A percentile compares a stretch with the other conserved stretches of the same genome.
Conservation (phyloP, 805 yeast species). For the Candida yuanshanica region DNA sequence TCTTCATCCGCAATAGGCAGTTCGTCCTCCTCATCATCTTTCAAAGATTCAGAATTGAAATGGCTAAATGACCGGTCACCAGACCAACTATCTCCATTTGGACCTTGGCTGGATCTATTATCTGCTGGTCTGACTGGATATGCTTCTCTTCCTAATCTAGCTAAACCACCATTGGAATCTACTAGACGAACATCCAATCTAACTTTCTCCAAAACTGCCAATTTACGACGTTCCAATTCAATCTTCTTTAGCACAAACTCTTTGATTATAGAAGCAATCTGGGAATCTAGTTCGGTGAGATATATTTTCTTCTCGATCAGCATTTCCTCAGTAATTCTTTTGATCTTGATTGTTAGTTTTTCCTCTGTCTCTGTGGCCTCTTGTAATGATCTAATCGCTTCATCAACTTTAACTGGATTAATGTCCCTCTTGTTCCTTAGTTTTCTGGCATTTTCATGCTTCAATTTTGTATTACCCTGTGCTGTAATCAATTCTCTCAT, state of each 20-base stretch:
- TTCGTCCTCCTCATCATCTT: constrained; percentile 4
- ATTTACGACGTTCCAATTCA: constrained; percentile 78
- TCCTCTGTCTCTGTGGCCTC: constrained; percentile 73
- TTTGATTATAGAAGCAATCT: constrained; percentile 48
- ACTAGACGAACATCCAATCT: constrained; percentile 69
- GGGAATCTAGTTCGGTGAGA: constrained; percentile 49
- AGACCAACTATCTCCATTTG: constrained; percentile 53
- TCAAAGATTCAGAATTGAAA: constrained; percentile 23
- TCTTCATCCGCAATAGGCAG: constrained; percentile 15
- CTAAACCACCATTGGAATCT: constrained; percentile 73
- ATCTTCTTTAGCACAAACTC: constrained; percentile 64
- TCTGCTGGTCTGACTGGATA: constrained; percentile 30
- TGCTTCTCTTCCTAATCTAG: constrained; percentile 73
- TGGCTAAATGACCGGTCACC: constrained; percentile 42
- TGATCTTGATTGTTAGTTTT: constrained; percentile 67
- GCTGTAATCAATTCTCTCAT: constrained; percentile 87
- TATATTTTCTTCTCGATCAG: constrained; percentile 63
- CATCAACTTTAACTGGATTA: constrained; percentile 86
- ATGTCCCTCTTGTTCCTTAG: constrained; percentile 67
- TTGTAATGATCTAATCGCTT: constrained; percentile 75
- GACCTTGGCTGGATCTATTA: constrained; percentile 36
- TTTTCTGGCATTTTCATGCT: constrained; percentile 65
- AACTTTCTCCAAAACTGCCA: constrained; percentile 65
- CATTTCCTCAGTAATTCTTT: constrained; percentile 83
- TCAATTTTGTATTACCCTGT: constrained; percentile 63